Conservation (phyloP, 306 rosid species). For the Spatholobus suberectus region DNA sequence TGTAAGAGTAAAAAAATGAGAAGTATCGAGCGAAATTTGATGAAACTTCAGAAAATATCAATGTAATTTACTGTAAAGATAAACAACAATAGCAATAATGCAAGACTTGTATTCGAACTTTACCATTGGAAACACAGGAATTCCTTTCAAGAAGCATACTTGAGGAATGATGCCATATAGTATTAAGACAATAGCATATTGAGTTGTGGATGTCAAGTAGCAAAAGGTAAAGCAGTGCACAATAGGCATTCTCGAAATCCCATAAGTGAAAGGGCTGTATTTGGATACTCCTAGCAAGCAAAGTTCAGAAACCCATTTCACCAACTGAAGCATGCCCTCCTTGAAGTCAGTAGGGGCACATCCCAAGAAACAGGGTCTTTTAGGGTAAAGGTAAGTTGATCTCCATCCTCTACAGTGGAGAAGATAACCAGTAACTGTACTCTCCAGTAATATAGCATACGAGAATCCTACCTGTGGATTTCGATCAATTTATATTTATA, state of each 20-base stretch:
- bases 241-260: conserved; percentile 40
- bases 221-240: conserved; percentile 33
- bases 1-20: too few relatives aligned
- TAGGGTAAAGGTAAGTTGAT: conserved; percentile 50
- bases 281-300: conserved; percentile 39
- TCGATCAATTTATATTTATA: neutral
- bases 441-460: conserved; percentile 48
- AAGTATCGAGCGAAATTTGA: too few relatives aligned
- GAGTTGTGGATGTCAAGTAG: conserved; percentile 23
- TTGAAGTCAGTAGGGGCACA: conserved; percentile 50
- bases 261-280: conserved; percentile 50
- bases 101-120: neutral
- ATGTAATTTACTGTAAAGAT: neutral
- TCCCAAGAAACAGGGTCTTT: conserved; percentile 50
- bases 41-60: too few relatives aligned
- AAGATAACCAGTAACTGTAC: conserved; percentile 47
- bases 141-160: conserved; percentile 52
- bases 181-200: conserved; percentile 30
- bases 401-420: conserved; percentile 53
- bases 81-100: too few relatives aligned
- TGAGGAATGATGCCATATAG: conserved; percentile 50
- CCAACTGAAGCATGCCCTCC: conserved; percentile 48
- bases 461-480: conserved; percentile 46
- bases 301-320: conserved; percentile 44
- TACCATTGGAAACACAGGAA: conserved; percentile 51